Base-by-base conservation (phyloP, 164 flowering plant genomes). In the Pachysandra terminalis region DNA sequence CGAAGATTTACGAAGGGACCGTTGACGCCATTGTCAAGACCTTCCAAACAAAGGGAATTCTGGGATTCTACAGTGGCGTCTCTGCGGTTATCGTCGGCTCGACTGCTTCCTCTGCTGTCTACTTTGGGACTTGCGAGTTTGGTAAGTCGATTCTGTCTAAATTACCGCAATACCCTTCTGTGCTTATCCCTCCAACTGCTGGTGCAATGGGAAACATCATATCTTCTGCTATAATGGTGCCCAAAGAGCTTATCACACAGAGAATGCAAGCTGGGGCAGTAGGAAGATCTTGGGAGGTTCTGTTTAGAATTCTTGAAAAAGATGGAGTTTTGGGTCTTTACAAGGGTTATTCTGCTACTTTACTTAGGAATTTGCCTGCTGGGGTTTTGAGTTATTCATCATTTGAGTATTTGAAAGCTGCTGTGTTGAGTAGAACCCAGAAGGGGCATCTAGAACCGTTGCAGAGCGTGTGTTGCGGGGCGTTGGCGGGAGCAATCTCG, bases 181-280 rank as follows among this genome's bases (percentile, higher is more conserved):
- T 92, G 58, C 79, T 92, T 3, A 81, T 95, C 32, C 99, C 99
- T 37, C 99, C 97, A 0, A 84, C 91, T 16, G 99, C 99, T 25
- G 99, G 99, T 17, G 98, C 97, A 22, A 89, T 90, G 97, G 97
- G 99, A 21, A 95, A 92, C 48, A 82, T 95, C n/a, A 84, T 88
- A 26, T 92, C 98, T 1, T 95, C 99, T 0, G 96, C 96, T 0
- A 88, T 95, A 22, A 95, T 95, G 99, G 99, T 95, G 58, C 99
- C 96, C 0, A 95, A 95, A 64, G 99, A 95, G 67, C 73, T 95
- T 70, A 88, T 95, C 52, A 95, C 96, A 0, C 97, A 95, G 74
- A 64, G 92, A 57, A 95, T 95, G 97, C 99, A 95, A 71, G 90
- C 96, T 1, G 98, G 99, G 23, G 93, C 96, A 0, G 77, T 70